phyloP scores from a whole-genome alignment of 345 rosid species.

The Populus tremula region DNA sequence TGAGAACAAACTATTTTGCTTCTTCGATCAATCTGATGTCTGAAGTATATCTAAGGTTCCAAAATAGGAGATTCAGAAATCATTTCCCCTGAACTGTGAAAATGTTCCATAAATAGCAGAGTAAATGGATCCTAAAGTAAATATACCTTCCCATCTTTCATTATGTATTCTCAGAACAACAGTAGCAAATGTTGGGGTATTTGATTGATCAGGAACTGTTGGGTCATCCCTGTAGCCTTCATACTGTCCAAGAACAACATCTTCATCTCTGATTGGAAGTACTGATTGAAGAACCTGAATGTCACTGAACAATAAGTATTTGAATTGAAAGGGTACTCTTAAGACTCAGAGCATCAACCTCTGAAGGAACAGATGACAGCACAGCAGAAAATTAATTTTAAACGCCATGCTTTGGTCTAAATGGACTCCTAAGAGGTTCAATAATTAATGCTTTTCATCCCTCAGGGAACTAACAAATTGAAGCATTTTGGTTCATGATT shows the following conservation, averaged over 20 bases:
- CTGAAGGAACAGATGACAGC: conserved; percentile 3
- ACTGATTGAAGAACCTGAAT: conserved; percentile 91
- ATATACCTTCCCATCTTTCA: conserved; percentile 98
- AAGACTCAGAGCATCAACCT: neutral
- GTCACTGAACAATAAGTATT: conserved; percentile 20
- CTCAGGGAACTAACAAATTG: neutral
- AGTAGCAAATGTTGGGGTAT: conserved; percentile 95
- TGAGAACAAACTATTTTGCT: neutral
- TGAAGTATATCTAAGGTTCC: neutral
- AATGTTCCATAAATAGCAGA: neutral
- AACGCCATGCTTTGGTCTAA: neutral
- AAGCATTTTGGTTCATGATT: conserved; percentile 8
- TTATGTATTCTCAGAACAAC: conserved; percentile 77
- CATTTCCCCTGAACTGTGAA: neutral
- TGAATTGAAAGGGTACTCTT: neutral
- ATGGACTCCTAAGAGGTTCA: neutral
- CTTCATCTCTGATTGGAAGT: conserved; percentile 83
- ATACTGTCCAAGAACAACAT: conserved; percentile 94
- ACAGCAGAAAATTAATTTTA: neutral
- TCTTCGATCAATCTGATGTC: neutral
- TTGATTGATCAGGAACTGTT: conserved; percentile 87
- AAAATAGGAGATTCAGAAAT: conserved; percentile 8
- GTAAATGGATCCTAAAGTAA: conserved; percentile 6
- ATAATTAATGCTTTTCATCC: neutral
- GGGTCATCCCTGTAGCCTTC: conserved; percentile 89